Evolutionary conservation across 164 flowering plant species (phyloP).

Genomic region (Warburgia ugandensis): DNA sequence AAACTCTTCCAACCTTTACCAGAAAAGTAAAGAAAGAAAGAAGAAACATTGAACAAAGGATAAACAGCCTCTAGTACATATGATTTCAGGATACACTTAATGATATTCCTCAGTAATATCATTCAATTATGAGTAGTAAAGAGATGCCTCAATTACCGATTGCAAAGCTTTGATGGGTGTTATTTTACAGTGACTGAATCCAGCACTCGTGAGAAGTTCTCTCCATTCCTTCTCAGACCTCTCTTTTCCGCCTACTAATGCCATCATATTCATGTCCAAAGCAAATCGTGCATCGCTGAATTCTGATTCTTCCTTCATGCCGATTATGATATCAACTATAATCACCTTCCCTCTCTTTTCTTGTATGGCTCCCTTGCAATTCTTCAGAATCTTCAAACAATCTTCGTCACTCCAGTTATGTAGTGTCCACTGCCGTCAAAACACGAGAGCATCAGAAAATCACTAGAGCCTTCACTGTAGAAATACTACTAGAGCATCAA

Average conservation of each 20-base stretch:
- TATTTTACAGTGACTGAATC: constrained; percentile 4
- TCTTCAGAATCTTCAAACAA: constrained; percentile 9
- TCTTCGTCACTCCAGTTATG: constrained; percentile 9
- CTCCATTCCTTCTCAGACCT: constrained; percentile 13
- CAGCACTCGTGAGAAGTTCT: constrained; percentile 4
- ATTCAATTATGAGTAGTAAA: too few relatives aligned
- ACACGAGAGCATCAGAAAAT: neutral
- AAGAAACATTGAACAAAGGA: too few relatives aligned
- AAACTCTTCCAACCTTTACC: too few relatives aligned
- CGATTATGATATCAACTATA: constrained; percentile 6
- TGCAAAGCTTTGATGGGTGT: constrained; percentile 5
- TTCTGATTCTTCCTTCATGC: neutral
- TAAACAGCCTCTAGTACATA: too few relatives aligned
- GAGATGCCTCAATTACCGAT: constrained; percentile 7
- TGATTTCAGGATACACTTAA: too few relatives aligned
- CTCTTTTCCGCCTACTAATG: constrained; percentile 12
- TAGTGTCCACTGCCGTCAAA: neutral
- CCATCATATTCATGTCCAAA: constrained; percentile 14
- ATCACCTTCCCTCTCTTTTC: constrained; percentile 11
- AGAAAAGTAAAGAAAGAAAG: too few relatives aligned
- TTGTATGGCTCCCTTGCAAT: constrained; percentile 9
- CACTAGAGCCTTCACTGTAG: neutral
- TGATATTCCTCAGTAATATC: too few relatives aligned
- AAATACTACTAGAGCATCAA: too few relatives aligned
- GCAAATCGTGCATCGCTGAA: neutral